Percentiles rank a stretch among this genome's conserved stretches.
These are phyloP conservation scores for Ploettnerulaceae sp. DNA, from an alignment of 2,329 filamentous ascomycete species.

Conservation along the genomic window DNA sequence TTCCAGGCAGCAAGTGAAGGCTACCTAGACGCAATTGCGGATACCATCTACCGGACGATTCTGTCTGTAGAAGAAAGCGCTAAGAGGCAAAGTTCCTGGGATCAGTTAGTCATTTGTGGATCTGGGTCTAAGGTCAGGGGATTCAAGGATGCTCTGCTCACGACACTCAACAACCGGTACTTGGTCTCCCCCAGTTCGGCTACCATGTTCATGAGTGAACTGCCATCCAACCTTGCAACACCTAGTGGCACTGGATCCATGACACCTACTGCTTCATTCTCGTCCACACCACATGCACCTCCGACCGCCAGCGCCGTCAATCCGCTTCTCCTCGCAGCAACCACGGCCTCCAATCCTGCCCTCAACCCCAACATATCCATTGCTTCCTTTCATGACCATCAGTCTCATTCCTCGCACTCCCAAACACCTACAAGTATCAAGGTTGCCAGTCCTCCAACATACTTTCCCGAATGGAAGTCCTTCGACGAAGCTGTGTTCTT, in stretches of 20 bases:
- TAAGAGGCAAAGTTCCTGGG: slow-evolving; percentile 85
- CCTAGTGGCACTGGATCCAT: slow-evolving; percentile 86
- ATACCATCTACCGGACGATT: slow-evolving; percentile 77
- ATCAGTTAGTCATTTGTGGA: slow-evolving; percentile 84
- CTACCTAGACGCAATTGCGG: slow-evolving; percentile 78
- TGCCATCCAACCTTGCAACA: slow-evolving; percentile 89
- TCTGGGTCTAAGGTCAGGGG: slow-evolving; percentile 72
- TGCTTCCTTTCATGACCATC: slow-evolving; percentile 34
- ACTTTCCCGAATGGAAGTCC: slow-evolving; percentile 60
- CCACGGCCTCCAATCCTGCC: slow-evolving; percentile 51
- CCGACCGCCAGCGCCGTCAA: slow-evolving; percentile 66
- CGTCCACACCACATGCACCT: slow-evolving; percentile 48
- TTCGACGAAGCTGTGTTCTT: slow-evolving; percentile 62
- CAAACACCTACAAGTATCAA: slow-evolving; percentile 68
- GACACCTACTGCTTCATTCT: slow-evolving; percentile 59
- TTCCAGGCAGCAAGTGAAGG: slow-evolving; percentile 64
- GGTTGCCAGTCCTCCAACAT: slow-evolving; percentile 60
- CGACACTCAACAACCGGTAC: slow-evolving; percentile 75
- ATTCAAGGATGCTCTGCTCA: slow-evolving; percentile 83
- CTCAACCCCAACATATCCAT: slow-evolving; percentile 37
- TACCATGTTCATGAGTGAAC: slow-evolving; percentile 95
- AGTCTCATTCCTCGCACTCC: slow-evolving; percentile 56
- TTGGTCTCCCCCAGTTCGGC: slow-evolving; percentile 87
- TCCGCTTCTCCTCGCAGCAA: slow-evolving; percentile 86
- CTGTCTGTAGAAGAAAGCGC: slow-evolving; percentile 78